A percentile compares a stretch with the other conserved stretches of the same genome.
These are phyloP conservation scores for Penicillium salamii DNA, from an alignment of 495 filamentous ascomycete species.

Conservation along the genomic window DNA sequence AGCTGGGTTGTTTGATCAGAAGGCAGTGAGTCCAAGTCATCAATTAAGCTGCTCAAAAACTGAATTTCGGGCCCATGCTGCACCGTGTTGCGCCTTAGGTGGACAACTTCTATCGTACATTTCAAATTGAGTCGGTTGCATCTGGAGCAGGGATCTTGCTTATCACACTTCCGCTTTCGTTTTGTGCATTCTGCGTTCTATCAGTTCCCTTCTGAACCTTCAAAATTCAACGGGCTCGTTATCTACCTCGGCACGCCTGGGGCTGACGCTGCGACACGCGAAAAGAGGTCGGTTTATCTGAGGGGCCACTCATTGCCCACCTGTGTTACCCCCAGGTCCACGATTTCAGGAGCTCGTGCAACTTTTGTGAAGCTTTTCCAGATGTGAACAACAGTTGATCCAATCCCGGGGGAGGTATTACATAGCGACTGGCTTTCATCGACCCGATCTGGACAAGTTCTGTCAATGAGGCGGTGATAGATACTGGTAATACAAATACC, in stretches of 20 bases:
- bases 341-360: background rate
- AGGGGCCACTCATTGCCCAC: constrained; percentile 2
- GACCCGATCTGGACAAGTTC: no score
- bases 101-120: constrained; percentile 30
- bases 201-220: constrained; percentile 5
- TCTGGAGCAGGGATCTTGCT: constrained; percentile 29
- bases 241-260: constrained; percentile 30
- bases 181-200: constrained; percentile 27
- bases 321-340: background rate
- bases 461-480: no score
- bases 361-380: no score
- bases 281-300: constrained; percentile 9
- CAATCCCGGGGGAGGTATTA: background rate
- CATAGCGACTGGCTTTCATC: background rate
- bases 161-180: constrained; percentile 32
- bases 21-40: constrained; percentile 18
- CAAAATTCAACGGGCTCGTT: background rate
- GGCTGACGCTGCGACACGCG: constrained; percentile 33
- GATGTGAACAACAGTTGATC: no score
- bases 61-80: constrained; percentile 31
- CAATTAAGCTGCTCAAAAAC: constrained; percentile 24
- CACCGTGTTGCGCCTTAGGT: constrained; percentile 22
- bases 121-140: constrained; percentile 27
- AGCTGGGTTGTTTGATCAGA: constrained; percentile 8
- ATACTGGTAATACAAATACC: no score